Conservation (phyloP, 2,329 filamentous ascomycete genomes). For the Ramichloridium luteum region DNA sequence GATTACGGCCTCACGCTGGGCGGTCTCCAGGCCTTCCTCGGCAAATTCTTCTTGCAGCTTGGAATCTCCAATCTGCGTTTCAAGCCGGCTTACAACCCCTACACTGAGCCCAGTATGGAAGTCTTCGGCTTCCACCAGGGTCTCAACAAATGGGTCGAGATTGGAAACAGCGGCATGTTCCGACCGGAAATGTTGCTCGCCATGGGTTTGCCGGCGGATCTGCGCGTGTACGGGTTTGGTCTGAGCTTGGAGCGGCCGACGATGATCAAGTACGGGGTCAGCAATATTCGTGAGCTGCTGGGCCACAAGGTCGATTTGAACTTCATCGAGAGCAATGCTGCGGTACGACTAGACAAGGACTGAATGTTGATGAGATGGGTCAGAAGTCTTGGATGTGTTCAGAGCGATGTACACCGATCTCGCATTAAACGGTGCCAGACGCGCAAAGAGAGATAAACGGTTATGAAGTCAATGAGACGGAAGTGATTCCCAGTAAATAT, state of each 20-base stretch:
- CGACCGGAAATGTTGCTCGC: slow-evolving; percentile 91
- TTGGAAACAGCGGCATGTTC: slow-evolving; percentile 98
- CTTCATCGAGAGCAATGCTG: slow-evolving; percentile 85
- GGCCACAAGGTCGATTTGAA: slow-evolving; percentile 91
- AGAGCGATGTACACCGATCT: no score
- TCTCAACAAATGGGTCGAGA: slow-evolving; percentile 84
- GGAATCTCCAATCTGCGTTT: slow-evolving; percentile 77
- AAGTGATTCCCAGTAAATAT: no score
- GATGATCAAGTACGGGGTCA: slow-evolving; percentile 78
- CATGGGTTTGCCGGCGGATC: slow-evolving; percentile 84
- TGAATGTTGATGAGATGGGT: slow-evolving; percentile 3
- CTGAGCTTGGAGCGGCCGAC: slow-evolving; percentile 85
- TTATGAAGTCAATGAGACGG: no score
- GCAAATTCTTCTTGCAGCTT: slow-evolving; percentile 94
- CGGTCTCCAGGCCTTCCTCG: slow-evolving; percentile 87
- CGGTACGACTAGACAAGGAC: slow-evolving; percentile 77
- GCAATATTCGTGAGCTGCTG: slow-evolving; percentile 82
- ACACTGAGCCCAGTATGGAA: slow-evolving; percentile 95
- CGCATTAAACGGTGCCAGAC: no score
- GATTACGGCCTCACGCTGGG: slow-evolving; percentile 89
- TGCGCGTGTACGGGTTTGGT: slow-evolving; percentile 91
- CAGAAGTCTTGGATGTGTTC: background rate
- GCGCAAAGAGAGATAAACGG: no score
- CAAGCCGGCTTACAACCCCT: slow-evolving; percentile 94
- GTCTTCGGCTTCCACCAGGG: slow-evolving; percentile 93